Base-by-base conservation (phyloP, 2,329 filamentous ascomycete genomes). In the Endocalyx cinctus region DNA sequence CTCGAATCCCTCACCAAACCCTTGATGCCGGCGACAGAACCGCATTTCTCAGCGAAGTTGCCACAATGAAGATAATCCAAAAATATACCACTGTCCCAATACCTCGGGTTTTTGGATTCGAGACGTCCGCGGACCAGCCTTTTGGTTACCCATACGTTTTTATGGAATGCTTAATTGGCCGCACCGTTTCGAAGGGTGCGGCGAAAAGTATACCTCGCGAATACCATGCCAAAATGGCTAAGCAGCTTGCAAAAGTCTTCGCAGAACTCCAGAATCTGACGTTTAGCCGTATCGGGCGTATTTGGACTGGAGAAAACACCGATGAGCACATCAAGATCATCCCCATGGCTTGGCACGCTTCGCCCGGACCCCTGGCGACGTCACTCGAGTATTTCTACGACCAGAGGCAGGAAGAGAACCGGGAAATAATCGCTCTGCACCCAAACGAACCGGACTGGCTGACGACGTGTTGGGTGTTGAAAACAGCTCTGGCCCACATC, bases 381-480 rank as follows among this genome's bases (percentile, higher is more conserved):
- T 57, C 54, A 6, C 27, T 54, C 13, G 51, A 56, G 14, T 56
- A 46, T 34, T 57, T 56, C 30, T 55, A 53, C 31, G 36, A 41
- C 11, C 39, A 51, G 23, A 34, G 38, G 43, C 45, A 52, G 33
- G 23, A 10, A 7, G 41, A 51, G 14, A 56, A 56, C 31, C 37
- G 49, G 10, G 30, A 47, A 29, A 40, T 36, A 12, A 32, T 46
- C 4, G 17, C 33, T 11, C 19, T 40, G 18, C 47, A 55, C 31
- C 42, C 43, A n/a, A 29, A 48, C 27, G 43, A 50, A 17, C 42
- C 46, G 22, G 48, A 55, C 29, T 57, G 48, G 51, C 23, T 32
- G 13, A 54, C 52, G 18, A 51, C 50, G 18, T 59, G 56, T 20
- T 60, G 50, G 56, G 40, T 58, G 23, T 34, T 57, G 17, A 58